Evolutionary conservation across 2,329 filamentous ascomycete species (phyloP), one percentile per base, ranked within the genome.

Genomic region (Lachnellula subtilissima): DNA sequence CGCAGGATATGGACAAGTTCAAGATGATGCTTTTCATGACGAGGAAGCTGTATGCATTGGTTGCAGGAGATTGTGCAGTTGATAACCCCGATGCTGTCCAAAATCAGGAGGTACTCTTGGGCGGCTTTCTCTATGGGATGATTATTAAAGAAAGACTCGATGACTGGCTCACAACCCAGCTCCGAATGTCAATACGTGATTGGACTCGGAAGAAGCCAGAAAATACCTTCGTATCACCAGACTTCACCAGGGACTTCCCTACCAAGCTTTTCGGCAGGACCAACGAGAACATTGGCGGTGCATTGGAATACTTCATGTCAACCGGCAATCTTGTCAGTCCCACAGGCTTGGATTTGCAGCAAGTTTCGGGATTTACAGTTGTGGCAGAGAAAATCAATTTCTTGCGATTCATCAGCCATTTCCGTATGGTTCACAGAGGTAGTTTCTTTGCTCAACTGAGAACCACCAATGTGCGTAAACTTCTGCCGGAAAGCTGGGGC

Each of bases 361-460:
- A 99, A 73, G 87, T 88, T 0, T 94, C 93, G 12, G 94, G 94
- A 60, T 99, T 96, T 73, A 96, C 91, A 0, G 91, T 99, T 50
- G 92, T 97, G 51, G 94, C 94, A 2, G 94, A 99, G 72, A 97
- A 97, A 80, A 93, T 99, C 71, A 99, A 99, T 76, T 99, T 97
- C 72, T 85, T 96, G 68, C 90, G 94, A 67, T 99, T 97, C 76
- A 96, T 99, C 76, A 94, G 90, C 73, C 94, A 99, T 73, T 99
- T 99, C 81, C 88, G 94, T 64, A 97, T 97, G 91, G 91, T 99
- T 56, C 94, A 99, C 76, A 86, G 94, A 85, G 94, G 94, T 78
- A 94, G 91, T 70, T 99, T 99, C 82, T 99, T 99, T 72, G 94
- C 94, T 3, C 90, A 97, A 71, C 76, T 99, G 62, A 97, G 97